phyloP scores from a whole-genome alignment of 176 grass and related monocot genomes.

The Carex myosuroides region DNA sequence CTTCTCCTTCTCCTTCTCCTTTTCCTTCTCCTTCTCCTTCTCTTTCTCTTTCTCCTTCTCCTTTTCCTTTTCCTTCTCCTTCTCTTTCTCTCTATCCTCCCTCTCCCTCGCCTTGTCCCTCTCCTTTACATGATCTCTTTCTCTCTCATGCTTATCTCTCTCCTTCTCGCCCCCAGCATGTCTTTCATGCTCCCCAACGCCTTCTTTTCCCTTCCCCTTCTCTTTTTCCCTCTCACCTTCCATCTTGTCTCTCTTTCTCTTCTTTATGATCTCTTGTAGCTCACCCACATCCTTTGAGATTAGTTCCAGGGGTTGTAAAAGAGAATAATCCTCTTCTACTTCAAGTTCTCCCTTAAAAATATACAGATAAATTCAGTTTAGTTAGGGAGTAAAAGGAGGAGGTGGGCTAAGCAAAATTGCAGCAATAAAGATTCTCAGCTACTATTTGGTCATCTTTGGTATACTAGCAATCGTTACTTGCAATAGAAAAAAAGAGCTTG shows the following conservation, averaged over 20 bases:
- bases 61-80: conserved; percentile 43
- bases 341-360: conserved; percentile 62
- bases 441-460: neutral
- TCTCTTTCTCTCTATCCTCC: conserved; percentile 30
- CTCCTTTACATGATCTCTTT: conserved; percentile 55
- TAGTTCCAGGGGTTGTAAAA: conserved; percentile 91
- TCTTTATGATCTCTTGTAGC: conserved; percentile 86
- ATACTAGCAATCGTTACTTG: neutral
- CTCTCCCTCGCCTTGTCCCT: conserved; percentile 36
- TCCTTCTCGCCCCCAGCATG: conserved; percentile 42
- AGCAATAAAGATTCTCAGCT: neutral
- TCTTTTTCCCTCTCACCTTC: conserved; percentile 57
- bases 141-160: conserved; percentile 54
- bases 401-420: neutral
- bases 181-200: conserved; percentile 43
- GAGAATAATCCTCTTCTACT: conserved; percentile 66
- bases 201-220: conserved; percentile 59
- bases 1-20: conserved; percentile 55
- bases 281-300: conserved; percentile 87
- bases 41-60: conserved; percentile 39
- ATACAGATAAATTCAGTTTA: neutral
- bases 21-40: conserved; percentile 51
- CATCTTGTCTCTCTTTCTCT: conserved; percentile 50
- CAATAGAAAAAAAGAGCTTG: neutral
- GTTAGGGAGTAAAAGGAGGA: neutral